Evolutionary conservation across 2,329 filamentous ascomycete genomes (phyloP).

Genomic region (Hymenoscyphus albidus): DNA sequence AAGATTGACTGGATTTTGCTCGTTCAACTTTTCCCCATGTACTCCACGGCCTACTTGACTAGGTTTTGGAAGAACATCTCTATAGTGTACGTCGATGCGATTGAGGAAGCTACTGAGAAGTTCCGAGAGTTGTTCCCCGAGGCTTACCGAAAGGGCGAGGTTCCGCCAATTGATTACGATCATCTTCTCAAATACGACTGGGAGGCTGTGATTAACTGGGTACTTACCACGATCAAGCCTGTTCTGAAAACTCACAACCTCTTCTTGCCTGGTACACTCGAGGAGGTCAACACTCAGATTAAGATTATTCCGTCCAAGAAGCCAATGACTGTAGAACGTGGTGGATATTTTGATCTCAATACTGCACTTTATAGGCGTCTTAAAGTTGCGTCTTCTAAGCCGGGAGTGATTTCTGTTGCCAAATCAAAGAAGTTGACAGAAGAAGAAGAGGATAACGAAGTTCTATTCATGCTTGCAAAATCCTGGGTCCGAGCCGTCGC

Average conservation of each 20-base stretch:
- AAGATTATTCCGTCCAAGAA: constrained; percentile 31
- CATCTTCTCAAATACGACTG: constrained; percentile 65
- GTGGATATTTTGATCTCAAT: constrained; percentile 52
- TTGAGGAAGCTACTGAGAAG: constrained; percentile 55
- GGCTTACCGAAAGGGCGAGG: constrained; percentile 60
- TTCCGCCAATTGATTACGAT: constrained; percentile 61
- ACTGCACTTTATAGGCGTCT: constrained; percentile 41
- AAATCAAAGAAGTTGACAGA: neutral
- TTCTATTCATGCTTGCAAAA: constrained; percentile 43
- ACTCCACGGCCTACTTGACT: constrained; percentile 48
- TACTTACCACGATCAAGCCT: constrained; percentile 42
- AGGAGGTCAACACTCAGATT: constrained; percentile 44
- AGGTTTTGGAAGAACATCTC: constrained; percentile 53
- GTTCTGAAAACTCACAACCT: constrained; percentile 42
- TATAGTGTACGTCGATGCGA: constrained; percentile 48
- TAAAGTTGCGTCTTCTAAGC: constrained; percentile 40
- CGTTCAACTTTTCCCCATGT: constrained; percentile 51
- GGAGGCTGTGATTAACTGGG: constrained; percentile 63
- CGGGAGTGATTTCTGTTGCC: constrained; percentile 39
- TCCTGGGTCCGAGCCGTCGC: constrained; percentile 60
- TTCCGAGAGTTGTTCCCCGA: constrained; percentile 64
- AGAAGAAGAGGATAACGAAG: constrained; percentile 29
- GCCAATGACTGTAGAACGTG: constrained; percentile 42
- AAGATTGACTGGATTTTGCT: constrained; percentile 59
- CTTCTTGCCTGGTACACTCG: constrained; percentile 46